phyloP scores from a whole-genome alignment of 1,284 basidiomycete genomes.

The Abortiporus biennis region DNA sequence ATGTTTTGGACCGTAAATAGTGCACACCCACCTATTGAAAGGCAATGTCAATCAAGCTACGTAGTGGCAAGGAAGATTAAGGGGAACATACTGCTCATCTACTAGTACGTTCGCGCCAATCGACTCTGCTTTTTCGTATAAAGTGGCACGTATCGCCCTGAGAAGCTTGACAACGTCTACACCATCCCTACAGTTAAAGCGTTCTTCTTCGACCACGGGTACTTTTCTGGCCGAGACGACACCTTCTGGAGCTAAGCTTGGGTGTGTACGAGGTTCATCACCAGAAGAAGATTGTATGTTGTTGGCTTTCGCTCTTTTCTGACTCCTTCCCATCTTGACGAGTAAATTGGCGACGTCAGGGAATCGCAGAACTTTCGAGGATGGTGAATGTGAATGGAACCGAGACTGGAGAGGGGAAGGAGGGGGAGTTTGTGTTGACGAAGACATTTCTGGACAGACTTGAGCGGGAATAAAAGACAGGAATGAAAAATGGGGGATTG shows the following conservation, averaged over 20 bases:
- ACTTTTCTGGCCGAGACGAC: conserved; percentile 31
- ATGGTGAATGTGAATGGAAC: too few relatives aligned
- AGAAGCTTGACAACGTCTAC: conserved; percentile 58
- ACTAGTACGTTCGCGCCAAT: conserved; percentile 57
- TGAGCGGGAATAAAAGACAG: too few relatives aligned
- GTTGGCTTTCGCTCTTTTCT: conserved; percentile 12
- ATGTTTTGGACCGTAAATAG: conserved; percentile 44
- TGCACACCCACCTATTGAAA: conserved; percentile 52
- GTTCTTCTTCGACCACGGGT: conserved; percentile 26
- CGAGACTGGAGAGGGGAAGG: too few relatives aligned
- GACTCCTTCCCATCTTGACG: too few relatives aligned
- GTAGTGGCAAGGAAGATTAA: conserved; percentile 3
- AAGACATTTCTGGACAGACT: too few relatives aligned
- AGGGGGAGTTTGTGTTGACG: too few relatives aligned
- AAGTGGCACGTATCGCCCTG: conserved; percentile 41
- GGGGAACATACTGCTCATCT: conserved; percentile 56
- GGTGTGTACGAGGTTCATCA: conserved; percentile 43
- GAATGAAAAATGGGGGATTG: too few relatives aligned
- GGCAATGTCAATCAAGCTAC: not conserved
- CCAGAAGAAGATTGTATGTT: conserved; percentile 46
- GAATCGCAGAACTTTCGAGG: too few relatives aligned
- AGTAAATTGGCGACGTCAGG: too few relatives aligned
- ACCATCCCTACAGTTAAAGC: conserved; percentile 54
- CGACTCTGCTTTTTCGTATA: conserved; percentile 47
- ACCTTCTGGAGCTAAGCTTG: conserved; percentile 28